Conservation (phyloP, 1,284 basidiomycete genomes). For the Naganishia sp. region DNA sequence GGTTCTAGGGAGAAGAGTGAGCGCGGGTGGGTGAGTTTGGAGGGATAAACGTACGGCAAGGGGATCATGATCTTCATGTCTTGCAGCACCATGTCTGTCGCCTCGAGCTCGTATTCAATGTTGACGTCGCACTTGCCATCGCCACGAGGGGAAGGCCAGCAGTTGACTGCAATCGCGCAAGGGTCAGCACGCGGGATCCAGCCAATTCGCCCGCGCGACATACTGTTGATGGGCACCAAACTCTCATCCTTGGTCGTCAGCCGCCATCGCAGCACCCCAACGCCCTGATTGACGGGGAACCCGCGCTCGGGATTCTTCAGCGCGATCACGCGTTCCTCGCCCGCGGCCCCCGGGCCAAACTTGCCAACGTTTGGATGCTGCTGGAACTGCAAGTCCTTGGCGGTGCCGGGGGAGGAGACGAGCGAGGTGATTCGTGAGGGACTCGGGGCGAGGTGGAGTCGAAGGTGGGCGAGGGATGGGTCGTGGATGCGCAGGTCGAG, state of each 20-base stretch:
- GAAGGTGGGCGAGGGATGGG: conserved; percentile 71
- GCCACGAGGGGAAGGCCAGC: conserved; percentile 90
- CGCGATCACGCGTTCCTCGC: conserved; percentile 67
- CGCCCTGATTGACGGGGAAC: conserved; percentile 82
- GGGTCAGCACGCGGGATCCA: not conserved
- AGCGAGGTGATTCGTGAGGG: conserved; percentile 45
- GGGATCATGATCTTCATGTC: conserved; percentile 90
- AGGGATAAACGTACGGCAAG: conserved; percentile 67
- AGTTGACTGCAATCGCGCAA: conserved; percentile 72
- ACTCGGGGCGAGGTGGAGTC: conserved; percentile 65
- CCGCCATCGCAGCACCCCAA: conserved; percentile 91
- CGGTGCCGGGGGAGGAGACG: conserved; percentile 66
- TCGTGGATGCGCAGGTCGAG: conserved; percentile 87
- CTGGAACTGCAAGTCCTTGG: conserved; percentile 74
- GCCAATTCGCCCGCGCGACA: conserved; percentile 46
- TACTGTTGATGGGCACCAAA: conserved; percentile 84
- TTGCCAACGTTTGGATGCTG: conserved; percentile 95
- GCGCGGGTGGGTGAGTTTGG: not conserved
- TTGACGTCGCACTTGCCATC: conserved; percentile 89
- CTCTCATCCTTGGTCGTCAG: conserved; percentile 89
- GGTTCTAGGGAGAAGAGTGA: conserved; percentile 56
- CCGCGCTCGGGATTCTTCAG: conserved; percentile 78
- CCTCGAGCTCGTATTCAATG: conserved; percentile 95
- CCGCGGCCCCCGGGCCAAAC: conserved; percentile 62
- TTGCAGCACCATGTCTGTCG: conserved; percentile 73